Percentiles rank a stretch among this genome's conserved stretches.
Conservation (phyloP, 257 asterid genomes). For the Solanum bulbocastanum region DNA sequence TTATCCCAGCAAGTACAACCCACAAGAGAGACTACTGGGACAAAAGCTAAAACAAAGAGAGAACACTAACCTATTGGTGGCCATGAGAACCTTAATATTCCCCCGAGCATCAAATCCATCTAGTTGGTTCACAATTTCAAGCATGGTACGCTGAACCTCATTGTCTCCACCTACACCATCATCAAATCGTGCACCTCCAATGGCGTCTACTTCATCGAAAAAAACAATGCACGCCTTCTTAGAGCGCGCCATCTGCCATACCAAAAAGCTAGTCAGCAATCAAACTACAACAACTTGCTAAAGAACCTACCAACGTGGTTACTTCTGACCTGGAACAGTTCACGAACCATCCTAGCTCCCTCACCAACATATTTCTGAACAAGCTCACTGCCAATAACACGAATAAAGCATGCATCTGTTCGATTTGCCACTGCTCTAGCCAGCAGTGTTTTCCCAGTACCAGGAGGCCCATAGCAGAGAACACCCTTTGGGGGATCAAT, state of each 20-base stretch:
- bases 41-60: neutral
- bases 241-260: constrained; percentile 92
- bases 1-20: neutral
- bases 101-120: constrained; percentile 99
- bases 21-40: neutral
- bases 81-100: constrained; percentile 94
- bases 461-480: constrained; percentile 96
- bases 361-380: constrained; percentile 98
- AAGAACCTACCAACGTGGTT: neutral
- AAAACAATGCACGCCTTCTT: constrained; percentile 96
- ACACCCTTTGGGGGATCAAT: constrained; percentile 99
- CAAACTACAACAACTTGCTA: neutral
- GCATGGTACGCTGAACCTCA: constrained; percentile 99
- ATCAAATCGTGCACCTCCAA: constrained; percentile 96
- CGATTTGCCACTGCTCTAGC: constrained; percentile 99
- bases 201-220: constrained; percentile 95
- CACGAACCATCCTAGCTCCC: constrained; percentile 99
- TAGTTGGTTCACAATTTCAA: constrained; percentile 94
- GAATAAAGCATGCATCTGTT: constrained; percentile 95
- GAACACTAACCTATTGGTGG: constrained; percentile 67
- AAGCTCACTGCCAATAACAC: constrained; percentile 97
- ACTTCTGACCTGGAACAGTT: constrained; percentile 71
- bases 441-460: constrained; percentile 90
- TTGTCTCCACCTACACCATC: constrained; percentile 98
- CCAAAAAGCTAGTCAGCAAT: neutral